Percentiles rank a stretch among this genome's conserved stretches.
phyloP scores from a whole-genome alignment of 441 rosid species.

The Gossypium aridum region DNA sequence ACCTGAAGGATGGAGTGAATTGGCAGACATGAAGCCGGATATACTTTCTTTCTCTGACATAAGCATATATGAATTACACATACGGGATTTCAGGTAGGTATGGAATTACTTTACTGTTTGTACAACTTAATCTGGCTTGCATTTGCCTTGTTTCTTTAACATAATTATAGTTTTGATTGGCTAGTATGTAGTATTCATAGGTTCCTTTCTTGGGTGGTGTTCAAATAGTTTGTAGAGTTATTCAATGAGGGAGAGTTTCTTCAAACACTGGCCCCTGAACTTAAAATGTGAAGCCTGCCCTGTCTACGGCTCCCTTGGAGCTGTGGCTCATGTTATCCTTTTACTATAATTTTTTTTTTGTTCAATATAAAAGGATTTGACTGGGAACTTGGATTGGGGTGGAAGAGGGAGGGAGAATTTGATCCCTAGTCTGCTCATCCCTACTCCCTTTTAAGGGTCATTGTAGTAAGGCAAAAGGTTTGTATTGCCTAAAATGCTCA shows the following conservation, averaged over 20 bases:
- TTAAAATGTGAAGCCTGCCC: not conserved
- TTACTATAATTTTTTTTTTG: not conserved
- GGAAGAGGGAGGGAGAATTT: slow-evolving; percentile 5
- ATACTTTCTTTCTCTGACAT: slow-evolving; percentile 61
- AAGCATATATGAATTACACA: slow-evolving; percentile 91
- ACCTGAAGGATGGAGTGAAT: slow-evolving; percentile 78
- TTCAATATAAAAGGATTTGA: not conserved
- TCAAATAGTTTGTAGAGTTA: slow-evolving; percentile 7
- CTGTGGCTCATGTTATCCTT: not conserved
- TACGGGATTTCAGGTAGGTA: slow-evolving; percentile 85
- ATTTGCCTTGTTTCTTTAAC: not conserved
- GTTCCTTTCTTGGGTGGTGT: slow-evolving; percentile 5
- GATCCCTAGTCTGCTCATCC: not conserved
- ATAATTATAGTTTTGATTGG: not conserved
- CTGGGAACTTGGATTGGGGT: not conserved
- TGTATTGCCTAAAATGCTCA: not conserved
- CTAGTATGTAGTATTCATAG: not conserved
- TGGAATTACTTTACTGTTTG: not conserved
- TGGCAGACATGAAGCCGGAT: slow-evolving; percentile 63
- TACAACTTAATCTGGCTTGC: slow-evolving; percentile 2
- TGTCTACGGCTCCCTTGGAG: not conserved
- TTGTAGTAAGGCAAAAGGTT: not conserved
- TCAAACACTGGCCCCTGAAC: not conserved
- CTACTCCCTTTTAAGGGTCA: not conserved
- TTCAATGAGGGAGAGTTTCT: not conserved